Conservation (phyloP, 352 stramenopile genomes). For the Elongisporangium senticosum region DNA sequence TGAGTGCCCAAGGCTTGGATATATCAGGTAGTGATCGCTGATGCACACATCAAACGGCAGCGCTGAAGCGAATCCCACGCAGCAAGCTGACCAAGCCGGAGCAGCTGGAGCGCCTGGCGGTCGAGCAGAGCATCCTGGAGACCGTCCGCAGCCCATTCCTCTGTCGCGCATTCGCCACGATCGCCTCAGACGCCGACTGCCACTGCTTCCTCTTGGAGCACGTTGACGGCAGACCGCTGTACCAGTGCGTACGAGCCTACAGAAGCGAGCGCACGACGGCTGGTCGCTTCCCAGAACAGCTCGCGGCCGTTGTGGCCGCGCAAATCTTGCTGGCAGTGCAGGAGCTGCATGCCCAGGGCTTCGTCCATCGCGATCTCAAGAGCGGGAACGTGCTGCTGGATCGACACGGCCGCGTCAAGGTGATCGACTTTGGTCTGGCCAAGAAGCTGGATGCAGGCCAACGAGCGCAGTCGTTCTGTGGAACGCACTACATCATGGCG, state of each 20-base stretch:
- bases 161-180: slow-evolving; percentile 26
- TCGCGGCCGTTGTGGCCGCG: slow-evolving; percentile 54
- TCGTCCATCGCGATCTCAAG: slow-evolving; percentile 76
- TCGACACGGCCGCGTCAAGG: slow-evolving; percentile 27
- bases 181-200: slow-evolving; percentile 18
- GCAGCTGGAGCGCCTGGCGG: slow-evolving; percentile 35
- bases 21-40: background rate
- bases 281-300: slow-evolving; percentile 37
- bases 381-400: slow-evolving; percentile 69
- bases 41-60: slow-evolving; percentile 12
- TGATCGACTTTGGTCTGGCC: slow-evolving; percentile 79
- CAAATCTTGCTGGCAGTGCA: slow-evolving; percentile 63
- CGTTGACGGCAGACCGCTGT: slow-evolving; percentile 53
- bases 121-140: slow-evolving; percentile 44
- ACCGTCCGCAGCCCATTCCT: slow-evolving; percentile 38
- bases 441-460: slow-evolving; percentile 12
- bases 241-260: slow-evolving; percentile 68
- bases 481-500: slow-evolving; percentile 74
- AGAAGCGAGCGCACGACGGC: slow-evolving; percentile 5
- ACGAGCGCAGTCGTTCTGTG: slow-evolving; percentile 41
- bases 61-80: slow-evolving; percentile 50
- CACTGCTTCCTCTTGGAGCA: slow-evolving; percentile 47
- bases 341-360: slow-evolving; percentile 43
- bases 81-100: slow-evolving; percentile 24
- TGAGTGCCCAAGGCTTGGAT: slow-evolving; percentile 5